Evolutionary conservation across 2,329 filamentous ascomycete species (phyloP).

Genomic region (Monilinia aucupariae): DNA sequence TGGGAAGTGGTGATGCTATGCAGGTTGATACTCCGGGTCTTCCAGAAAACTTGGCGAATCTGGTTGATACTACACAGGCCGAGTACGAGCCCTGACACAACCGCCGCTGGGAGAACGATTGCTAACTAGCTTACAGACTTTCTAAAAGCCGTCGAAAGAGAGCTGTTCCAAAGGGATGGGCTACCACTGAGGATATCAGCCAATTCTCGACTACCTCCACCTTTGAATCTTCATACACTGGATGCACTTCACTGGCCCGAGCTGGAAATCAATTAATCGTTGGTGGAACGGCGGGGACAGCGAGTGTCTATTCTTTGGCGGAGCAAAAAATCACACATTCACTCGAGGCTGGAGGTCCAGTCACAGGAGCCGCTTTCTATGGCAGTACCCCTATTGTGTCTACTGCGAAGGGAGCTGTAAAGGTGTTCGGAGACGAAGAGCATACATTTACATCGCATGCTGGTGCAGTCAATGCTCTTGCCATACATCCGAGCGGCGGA

Average conservation of each 20-base stretch:
- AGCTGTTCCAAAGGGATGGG: slow-evolving; percentile 79
- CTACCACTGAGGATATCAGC: slow-evolving; percentile 64
- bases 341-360: slow-evolving; percentile 40
- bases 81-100: slow-evolving; percentile 51
- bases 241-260: slow-evolving; percentile 51
- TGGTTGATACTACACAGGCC: slow-evolving; percentile 75
- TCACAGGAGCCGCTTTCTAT: slow-evolving; percentile 53
- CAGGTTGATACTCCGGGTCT: slow-evolving; percentile 79
- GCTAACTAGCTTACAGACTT: slow-evolving; percentile 49
- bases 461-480: slow-evolving; percentile 70
- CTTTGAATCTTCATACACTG: slow-evolving; percentile 55
- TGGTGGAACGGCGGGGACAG: slow-evolving; percentile 56
- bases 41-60: slow-evolving; percentile 62
- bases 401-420: slow-evolving; percentile 53
- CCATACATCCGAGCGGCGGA: slow-evolving; percentile 75
- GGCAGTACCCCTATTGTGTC: slow-evolving; percentile 32
- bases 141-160: slow-evolving; percentile 88
- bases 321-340: slow-evolving; percentile 61
- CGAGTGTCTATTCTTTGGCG: slow-evolving; percentile 73
- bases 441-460: slow-evolving; percentile 73
- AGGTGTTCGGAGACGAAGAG: slow-evolving; percentile 68
- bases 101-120: not conserved
- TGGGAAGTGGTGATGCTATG: slow-evolving; percentile 75
- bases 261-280: slow-evolving; percentile 58
- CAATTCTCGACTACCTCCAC: slow-evolving; percentile 49